Percentiles rank a stretch among this genome's conserved stretches.
Conservation (phyloP, 1,284 basidiomycete genomes). For the Afroboletus lepidellus region DNA sequence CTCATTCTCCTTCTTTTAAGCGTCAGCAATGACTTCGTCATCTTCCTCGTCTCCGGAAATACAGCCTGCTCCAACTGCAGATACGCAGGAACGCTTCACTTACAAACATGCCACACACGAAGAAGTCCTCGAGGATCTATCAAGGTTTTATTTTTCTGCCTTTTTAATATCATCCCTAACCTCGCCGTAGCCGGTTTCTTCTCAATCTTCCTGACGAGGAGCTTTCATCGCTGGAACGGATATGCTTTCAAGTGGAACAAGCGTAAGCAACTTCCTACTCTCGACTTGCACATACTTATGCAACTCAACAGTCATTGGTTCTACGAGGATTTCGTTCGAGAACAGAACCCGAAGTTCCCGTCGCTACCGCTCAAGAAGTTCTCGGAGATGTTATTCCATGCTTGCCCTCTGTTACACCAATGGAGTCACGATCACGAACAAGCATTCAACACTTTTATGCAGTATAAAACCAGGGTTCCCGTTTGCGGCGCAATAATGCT, state of each 20-base stretch:
- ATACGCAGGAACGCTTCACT: conserved; percentile 50
- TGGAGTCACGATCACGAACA: conserved; percentile 80
- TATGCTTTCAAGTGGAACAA: conserved; percentile 99
- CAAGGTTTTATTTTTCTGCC: conserved; percentile 51
- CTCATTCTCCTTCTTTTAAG: conserved; percentile 35
- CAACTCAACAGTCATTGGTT: conserved; percentile 86
- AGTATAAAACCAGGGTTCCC: conserved; percentile 96
- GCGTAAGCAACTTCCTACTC: conserved; percentile 61
- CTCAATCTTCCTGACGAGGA: conserved; percentile 96
- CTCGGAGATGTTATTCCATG: conserved; percentile 87
- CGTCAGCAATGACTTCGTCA: conserved; percentile 46
- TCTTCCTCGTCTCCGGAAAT: conserved; percentile 77
- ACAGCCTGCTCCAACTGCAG: conserved; percentile 45
- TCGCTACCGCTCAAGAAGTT: conserved; percentile 90
- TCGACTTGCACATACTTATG: conserved; percentile 10
- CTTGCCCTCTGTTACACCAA: conserved; percentile 77
- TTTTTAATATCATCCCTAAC: conserved; percentile 9
- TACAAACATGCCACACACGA: conserved; percentile 68
- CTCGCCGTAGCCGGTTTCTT: conserved; percentile 78
- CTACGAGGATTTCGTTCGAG: conserved; percentile 98
- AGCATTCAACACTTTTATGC: conserved; percentile 82
- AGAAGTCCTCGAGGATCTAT: conserved; percentile 87
- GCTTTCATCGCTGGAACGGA: conserved; percentile 85
- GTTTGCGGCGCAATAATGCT: conserved; percentile 99
- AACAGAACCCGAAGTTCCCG: conserved; percentile 85